A percentile compares a stretch with the other conserved stretches of the same genome.
phyloP scores from a whole-genome alignment of 2,329 filamentous ascomycete genomes.

The Microascus cirrosus region DNA sequence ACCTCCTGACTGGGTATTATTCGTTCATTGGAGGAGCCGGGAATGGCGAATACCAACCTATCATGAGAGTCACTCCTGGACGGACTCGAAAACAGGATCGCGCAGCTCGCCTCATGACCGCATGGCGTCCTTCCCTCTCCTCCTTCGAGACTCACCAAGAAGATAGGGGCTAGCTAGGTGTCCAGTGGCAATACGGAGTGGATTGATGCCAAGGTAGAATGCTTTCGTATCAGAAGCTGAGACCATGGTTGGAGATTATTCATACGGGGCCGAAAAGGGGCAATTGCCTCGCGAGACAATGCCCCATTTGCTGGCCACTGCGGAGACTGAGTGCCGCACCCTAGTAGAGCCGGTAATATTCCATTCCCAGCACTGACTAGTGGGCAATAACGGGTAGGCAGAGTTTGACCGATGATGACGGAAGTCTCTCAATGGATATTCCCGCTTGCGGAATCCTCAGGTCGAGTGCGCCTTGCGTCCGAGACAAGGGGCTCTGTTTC shows the following conservation, averaged over 20 bases:
- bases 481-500: neutral
- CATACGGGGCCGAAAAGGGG: neutral
- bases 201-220: neutral
- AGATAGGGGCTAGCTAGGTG: no score
- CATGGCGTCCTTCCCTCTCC: neutral
- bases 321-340: neutral
- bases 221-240: neutral
- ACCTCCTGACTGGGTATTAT: neutral
- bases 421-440: no score
- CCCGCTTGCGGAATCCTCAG: no score
- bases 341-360: neutral
- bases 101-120: no score
- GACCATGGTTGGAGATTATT: neutral
- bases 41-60: neutral
- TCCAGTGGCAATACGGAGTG: no score
- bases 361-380: neutral
- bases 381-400: no score
- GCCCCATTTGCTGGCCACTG: neutral
- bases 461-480: neutral
- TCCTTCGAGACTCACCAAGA: neutral
- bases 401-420: neutral
- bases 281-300: neutral
- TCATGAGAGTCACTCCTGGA: neutral
- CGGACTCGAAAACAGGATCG: neutral
- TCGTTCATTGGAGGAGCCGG: neutral